phyloP scores from a whole-genome alignment of 2,329 filamentous ascomycete genomes.

The Verticillium dahliae region DNA sequence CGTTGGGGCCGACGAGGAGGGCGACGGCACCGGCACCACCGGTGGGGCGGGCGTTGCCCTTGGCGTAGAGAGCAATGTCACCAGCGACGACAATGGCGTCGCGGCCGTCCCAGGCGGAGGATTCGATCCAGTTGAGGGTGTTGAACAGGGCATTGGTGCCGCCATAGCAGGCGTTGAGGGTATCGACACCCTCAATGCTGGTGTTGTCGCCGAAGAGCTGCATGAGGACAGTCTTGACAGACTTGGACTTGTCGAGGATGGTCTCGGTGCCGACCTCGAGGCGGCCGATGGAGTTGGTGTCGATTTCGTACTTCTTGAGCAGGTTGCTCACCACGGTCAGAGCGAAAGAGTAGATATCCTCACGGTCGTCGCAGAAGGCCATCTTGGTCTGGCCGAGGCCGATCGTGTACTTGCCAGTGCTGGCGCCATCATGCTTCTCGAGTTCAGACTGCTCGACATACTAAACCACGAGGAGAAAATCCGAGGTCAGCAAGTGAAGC shows the following conservation, averaged over 20 bases:
- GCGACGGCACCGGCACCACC: constrained; percentile 76
- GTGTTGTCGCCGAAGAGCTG: constrained; percentile 79
- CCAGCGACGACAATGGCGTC: constrained; percentile 74
- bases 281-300: constrained; percentile 69
- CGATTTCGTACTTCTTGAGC: constrained; percentile 76
- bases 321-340: constrained; percentile 73
- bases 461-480: constrained; percentile 32
- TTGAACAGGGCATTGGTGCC: constrained; percentile 83
- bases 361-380: constrained; percentile 86
- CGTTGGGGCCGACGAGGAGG: constrained; percentile 71
- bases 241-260: constrained; percentile 84
- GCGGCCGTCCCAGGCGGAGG: constrained; percentile 78
- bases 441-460: constrained; percentile 80
- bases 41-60: constrained; percentile 74
- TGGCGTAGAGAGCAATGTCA: constrained; percentile 81
- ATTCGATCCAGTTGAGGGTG: constrained; percentile 79
- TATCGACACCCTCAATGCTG: constrained; percentile 79
- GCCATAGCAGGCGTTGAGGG: constrained; percentile 79
- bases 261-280: constrained; percentile 84
- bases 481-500: not conserved
- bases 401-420: constrained; percentile 81
- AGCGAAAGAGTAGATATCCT: constrained; percentile 85
- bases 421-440: constrained; percentile 81
- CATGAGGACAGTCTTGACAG: constrained; percentile 83
- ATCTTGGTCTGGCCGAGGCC: constrained; percentile 87